Evolutionary conservation across 2,329 filamentous ascomycete species (phyloP).

Genomic region (Pseudogymnoascus sp.): DNA sequence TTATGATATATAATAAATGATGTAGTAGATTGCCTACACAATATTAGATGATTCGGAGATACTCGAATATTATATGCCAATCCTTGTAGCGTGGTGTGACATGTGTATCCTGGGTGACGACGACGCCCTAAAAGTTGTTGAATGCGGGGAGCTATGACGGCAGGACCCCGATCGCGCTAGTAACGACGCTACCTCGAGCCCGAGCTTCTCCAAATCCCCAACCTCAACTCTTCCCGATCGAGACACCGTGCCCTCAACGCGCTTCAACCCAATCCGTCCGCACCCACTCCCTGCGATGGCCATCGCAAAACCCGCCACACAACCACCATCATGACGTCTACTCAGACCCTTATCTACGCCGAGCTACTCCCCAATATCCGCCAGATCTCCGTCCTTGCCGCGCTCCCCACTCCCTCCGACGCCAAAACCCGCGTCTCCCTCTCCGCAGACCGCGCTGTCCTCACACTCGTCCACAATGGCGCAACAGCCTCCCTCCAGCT

Average conservation of each 20-base stretch:
- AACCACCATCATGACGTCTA: not conserved
- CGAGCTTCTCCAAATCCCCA: not conserved
- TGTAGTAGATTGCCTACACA: not conserved
- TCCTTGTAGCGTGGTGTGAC: not conserved
- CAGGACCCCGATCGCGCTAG: not conserved
- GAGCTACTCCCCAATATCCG: slow-evolving; percentile 57
- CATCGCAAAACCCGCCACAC: not conserved
- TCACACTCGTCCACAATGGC: slow-evolving; percentile 42
- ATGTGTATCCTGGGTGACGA: not conserved
- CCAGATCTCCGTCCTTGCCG: slow-evolving; percentile 51
- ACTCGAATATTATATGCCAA: not conserved
- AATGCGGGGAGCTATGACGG: slow-evolving; percentile 7
- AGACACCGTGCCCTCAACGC: not conserved
- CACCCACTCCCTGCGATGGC: not conserved
- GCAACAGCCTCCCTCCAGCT: slow-evolving; percentile 30
- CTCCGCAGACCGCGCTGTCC: slow-evolving; percentile 34
- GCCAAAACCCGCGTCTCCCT: slow-evolving; percentile 28
- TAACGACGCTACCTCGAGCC: not conserved
- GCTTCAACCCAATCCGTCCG: not conserved
- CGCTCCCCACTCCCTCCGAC: slow-evolving; percentile 34
- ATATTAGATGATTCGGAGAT: not conserved
- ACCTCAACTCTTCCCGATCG: not conserved
- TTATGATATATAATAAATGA: not conserved
- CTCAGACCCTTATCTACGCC: slow-evolving; percentile 43
- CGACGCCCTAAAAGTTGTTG: not conserved